phyloP scores from a whole-genome alignment of 2,329 filamentous ascomycete genomes.

The Zasmidium angulare region DNA sequence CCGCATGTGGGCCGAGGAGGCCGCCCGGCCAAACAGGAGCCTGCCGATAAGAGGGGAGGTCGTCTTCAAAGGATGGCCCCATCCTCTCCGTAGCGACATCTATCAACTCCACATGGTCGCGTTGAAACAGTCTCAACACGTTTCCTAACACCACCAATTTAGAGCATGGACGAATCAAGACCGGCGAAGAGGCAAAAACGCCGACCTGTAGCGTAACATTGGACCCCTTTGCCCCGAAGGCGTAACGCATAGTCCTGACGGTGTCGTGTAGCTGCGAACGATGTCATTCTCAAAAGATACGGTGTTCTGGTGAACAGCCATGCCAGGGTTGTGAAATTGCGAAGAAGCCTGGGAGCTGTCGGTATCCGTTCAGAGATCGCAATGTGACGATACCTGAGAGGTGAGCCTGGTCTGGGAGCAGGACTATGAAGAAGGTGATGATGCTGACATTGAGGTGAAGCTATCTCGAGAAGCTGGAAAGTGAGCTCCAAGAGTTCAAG shows the following conservation, averaged over 20 bases:
- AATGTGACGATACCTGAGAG: slow-evolving; percentile 27
- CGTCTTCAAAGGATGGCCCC: neutral
- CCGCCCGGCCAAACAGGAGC: neutral
- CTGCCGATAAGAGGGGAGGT: neutral
- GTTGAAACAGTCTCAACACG: neutral
- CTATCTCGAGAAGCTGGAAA: slow-evolving; percentile 26
- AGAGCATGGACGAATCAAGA: neutral
- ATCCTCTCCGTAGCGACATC: neutral
- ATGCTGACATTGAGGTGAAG: slow-evolving; percentile 2
- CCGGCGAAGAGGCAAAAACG: neutral
- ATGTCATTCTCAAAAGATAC: slow-evolving; percentile 31
- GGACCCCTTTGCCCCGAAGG: neutral
- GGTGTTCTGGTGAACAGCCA: slow-evolving; percentile 29
- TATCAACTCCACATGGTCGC: neutral
- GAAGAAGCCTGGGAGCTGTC: slow-evolving; percentile 19
- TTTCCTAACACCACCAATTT: neutral
- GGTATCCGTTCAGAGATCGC: slow-evolving; percentile 24
- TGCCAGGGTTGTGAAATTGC: slow-evolving; percentile 24
- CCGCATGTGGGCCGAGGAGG: neutral
- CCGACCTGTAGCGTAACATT: neutral
- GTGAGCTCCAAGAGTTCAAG: slow-evolving; percentile 20
- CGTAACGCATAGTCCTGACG: too few relatives aligned
- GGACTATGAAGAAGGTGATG: neutral
- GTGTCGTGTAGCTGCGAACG: slow-evolving; percentile 20
- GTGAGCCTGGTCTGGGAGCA: slow-evolving; percentile 5